Evolutionary conservation across 495 filamentous ascomycete species (phyloP), one percentile per base, ranked within the genome.

Genomic region (Glarea lozoyensis): DNA sequence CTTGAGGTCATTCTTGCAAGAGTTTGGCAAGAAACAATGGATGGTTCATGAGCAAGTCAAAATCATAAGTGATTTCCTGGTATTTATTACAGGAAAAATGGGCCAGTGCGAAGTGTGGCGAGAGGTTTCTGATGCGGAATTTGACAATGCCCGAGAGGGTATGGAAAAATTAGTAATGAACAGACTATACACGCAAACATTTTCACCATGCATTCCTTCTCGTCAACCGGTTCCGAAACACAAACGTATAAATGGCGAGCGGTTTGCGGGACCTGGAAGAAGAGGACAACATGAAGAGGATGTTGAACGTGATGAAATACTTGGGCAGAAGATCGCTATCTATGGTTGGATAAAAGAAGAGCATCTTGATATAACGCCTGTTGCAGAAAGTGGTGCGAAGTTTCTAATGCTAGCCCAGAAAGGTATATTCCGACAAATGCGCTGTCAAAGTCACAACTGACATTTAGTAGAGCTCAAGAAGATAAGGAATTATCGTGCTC

Each of bases 131-230:
- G 93, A 97, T 59, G 86, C 84, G 6, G 92, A 99, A 57, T 96
- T 99, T 59, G 92, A 97, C 61, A 96, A 99, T 66, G 93, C 93
- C 11, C 76, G 87, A 50, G 92, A 99, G 66, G 92, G 92, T 21
- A 99, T 99, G 93, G 92, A 99, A 71, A 99, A 99, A 58, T 77
- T 99, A 18, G 92, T 99, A 13, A 99, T 99, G 92, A 99, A 99
- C 59, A 75, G 93, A 41, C 68, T 99, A 4, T 97, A 99, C 58
- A 79, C 82, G 1, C 93, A 99, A 60, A 94, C 93, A 0, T 99
- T 99, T 60, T 94, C 92, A 1, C 89, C 92, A 1, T 84, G 84
- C 12, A 99, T 99, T 37, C 79, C 87, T 3, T 65, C 85, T 5
- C 83, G 86, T 3, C 78, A 83, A 39, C 77, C 84, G n/a, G 73